Evolutionary conservation across 495 filamentous ascomycete genomes (phyloP), one percentile per base, ranked within the genome.

Genomic region (Durotheca rogersii): DNA sequence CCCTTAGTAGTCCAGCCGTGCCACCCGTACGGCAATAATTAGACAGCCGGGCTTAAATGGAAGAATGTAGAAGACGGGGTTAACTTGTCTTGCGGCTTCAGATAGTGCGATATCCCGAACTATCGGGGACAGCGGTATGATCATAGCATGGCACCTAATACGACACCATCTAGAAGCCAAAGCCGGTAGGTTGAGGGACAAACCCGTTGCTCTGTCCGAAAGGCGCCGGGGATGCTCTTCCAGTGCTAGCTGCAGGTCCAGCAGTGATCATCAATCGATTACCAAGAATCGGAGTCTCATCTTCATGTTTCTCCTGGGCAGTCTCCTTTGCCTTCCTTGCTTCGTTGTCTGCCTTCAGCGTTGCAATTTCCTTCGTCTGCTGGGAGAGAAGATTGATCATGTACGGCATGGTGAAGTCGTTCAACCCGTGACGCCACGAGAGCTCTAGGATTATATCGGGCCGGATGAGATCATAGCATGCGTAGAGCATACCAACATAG

Each of bases 361-460:
- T 70, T 51, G 89, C 83, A 54, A 99, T 86, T 15, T 92, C 84
- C 21, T 84, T 82, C 40, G 89, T 88, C 69, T 96, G 91, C 68
- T 95, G 88, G 69, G 82, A 85, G 60, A 97, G 79, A 70, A 90
- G 85, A 75, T 96, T 97, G 79, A 99, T 97, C 90, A 99, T 94
- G 77, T 90, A 99, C 11, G 94, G 94, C 94, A 99, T 97, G 46
- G 92, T 94, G 75, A 94, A 97, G 77, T 99, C 94, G 53, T 85
- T 83, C 27, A 99, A 84, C 42, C 90, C 89, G 67, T 94, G 78
- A 59, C 94, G 91, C 94, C 94, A 99, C 43, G 92, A 96, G 41
- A 99, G 77, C 74, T 99, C 94, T 74, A 99, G 82, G 48, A 97
- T 85, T 32, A 90, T 79, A 56, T 95, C 86, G 9, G 94, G 85